Evolutionary conservation across 2,329 filamentous ascomycete genomes (phyloP), one percentile per base, ranked within the genome.

Genomic region (Monilinia vaccinii-corymbosi): DNA sequence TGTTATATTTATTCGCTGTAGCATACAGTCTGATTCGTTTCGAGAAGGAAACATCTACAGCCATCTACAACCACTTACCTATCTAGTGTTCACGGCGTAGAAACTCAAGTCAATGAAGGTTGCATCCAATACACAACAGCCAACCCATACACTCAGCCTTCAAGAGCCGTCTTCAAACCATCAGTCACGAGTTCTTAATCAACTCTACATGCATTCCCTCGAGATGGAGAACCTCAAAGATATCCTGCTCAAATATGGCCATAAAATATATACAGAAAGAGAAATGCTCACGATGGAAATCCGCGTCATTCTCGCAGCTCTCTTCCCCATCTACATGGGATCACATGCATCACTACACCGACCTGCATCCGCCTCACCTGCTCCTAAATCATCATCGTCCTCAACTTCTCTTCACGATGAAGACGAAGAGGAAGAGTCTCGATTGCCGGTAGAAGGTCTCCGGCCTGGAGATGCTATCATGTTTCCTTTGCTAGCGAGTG

Each of bases 261-360:
- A 59, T 34, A 63, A 61, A 25, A 56, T 68, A 13, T 70, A 66
- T 36, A 46, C 63, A 31, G 46, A 68, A 16, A 51, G 63, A n/a
- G 69, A 69, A 21, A 52, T 65, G 40, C 58, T 68, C 3, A 58
- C 66, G 58, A 69, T 71, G 64, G 63, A 70, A 47, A 58, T 67
- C 1, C 85, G 88, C 71, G 75, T 88, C 14, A 75, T 88, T 58
- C 70, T 85, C 62, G 86, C 89, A 32, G 87, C 91, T 16, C 74
- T 96, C 18, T 85, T 88, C 63, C 89, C 91, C 57, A 96, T 97
- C 70, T 94, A 89, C 74, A 80, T 90, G 6, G 89, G 89, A 51
- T 84, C 91, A 10, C 89, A 96, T 73, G 89, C 88, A n/a, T 88
- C 92, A 1, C 81, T 97, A 23, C 86, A 87, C 16, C 83, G 91